A percentile compares a stretch with the other conserved stretches of the same genome.
Conservation (phyloP, 169 alveolate species). For the Haemoproteus tartakovskyi region DNA sequence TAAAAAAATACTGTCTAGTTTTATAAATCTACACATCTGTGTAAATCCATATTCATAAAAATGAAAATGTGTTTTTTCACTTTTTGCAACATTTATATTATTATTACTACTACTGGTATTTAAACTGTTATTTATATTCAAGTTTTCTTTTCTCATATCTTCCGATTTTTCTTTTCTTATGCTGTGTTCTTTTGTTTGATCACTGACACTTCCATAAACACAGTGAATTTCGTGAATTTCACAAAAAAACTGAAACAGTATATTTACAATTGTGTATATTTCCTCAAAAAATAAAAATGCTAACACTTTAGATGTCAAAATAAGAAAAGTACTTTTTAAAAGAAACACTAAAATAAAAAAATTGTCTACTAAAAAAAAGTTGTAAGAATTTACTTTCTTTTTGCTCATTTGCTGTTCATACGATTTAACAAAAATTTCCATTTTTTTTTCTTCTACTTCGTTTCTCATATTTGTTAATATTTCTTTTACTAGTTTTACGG, state of each 20-base stretch:
- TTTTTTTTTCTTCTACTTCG: constrained; percentile 27
- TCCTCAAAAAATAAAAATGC: constrained; percentile 45
- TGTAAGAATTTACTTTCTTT: constrained; percentile 38
- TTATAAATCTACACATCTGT: constrained; percentile 52
- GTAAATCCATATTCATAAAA: constrained; percentile 62
- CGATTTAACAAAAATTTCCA: constrained; percentile 20
- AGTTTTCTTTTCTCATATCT: background rate
- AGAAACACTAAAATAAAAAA: constrained; percentile 42
- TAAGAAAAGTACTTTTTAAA: constrained; percentile 11
- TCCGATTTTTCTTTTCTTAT: background rate
- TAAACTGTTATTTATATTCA: background rate
- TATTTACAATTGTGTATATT: constrained; percentile 34
- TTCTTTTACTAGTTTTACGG: constrained; percentile 23
- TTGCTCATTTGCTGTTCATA: constrained; percentile 59
- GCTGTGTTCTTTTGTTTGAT: background rate
- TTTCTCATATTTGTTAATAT: constrained; percentile 32
- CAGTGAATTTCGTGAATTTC: constrained; percentile 5
- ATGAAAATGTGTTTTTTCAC: background rate
- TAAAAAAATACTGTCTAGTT: constrained; percentile 24
- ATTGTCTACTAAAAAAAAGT: constrained; percentile 57
- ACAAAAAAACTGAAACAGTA: constrained; percentile 10
- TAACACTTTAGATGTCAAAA: constrained; percentile 30
- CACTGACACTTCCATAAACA: constrained; percentile 2
- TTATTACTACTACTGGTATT: background rate
- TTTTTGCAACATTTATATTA: background rate